Evolutionary conservation across 495 filamentous ascomycete genomes (phyloP), one percentile per base, ranked within the genome.

Genomic region (Neurospora sp.): DNA sequence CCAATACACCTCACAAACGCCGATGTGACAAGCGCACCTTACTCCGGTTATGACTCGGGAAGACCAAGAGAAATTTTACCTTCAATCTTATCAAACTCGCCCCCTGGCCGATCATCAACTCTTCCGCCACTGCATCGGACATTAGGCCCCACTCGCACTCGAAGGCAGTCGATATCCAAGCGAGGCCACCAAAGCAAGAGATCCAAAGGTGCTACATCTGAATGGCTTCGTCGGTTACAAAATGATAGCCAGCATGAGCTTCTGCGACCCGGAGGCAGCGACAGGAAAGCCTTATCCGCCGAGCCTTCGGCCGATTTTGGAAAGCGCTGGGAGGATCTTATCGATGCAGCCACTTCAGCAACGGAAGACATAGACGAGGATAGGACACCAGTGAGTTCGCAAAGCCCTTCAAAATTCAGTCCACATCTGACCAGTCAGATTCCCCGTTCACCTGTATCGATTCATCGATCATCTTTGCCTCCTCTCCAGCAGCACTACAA

Each of bases 311-410:
- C 87, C 74, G 88, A 90, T 61, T 92, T 90, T 80, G 93, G 93
- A 47, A 95, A 94, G 84, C 86, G 94, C 77, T 97, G 94, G 94
- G 93, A 97, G 81, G 94, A 97, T 80, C 82, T 97, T 73, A 94
- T 97, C 72, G 94, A 97, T 81, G 94, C 94, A 10, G 81, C 81
- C 31, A 91, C 94, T 18, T 96, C 93, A 42, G 93, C 93, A 10
- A 97, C 93, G 8, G 94, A 97, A 85, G 94, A 96, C 81, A 93
- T 96, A 75, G 93, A 95, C 76, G 88, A 90, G 75, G 92, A 95
- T 74, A 88, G 93, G 79, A 94, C 91, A 75, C 92, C 91, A 74
- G 91, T 93, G 85, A 86, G 89, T 86, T 71, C 73, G 73, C 75
- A 72, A 70, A 76, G 76, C 79, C 76, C 80, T 74, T 77, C 76